Conservation (phyloP, 2,329 filamentous ascomycete species). For the Falciphora oryzae region DNA sequence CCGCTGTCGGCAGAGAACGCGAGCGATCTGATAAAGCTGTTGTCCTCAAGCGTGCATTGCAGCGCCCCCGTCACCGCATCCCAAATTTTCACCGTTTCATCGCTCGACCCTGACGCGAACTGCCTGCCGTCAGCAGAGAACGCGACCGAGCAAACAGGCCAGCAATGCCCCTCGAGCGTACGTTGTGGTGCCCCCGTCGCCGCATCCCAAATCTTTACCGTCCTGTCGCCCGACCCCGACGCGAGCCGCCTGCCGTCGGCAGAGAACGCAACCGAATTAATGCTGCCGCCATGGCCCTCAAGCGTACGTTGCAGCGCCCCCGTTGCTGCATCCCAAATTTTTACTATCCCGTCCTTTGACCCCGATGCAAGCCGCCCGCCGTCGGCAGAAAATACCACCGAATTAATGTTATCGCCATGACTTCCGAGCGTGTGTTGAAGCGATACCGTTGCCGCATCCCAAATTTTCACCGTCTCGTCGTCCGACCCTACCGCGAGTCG, state of each 20-base stretch:
- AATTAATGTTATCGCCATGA: too few relatives aligned
- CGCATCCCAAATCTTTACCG: slow-evolving; percentile 12
- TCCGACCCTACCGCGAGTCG: too few relatives aligned
- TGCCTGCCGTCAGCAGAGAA: too few relatives aligned
- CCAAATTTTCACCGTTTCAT: slow-evolving; percentile 8
- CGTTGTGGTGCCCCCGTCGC: slow-evolving; percentile 2
- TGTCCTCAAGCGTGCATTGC: too few relatives aligned
- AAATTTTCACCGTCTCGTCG: too few relatives aligned
- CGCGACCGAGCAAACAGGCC: too few relatives aligned
- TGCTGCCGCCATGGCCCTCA: too few relatives aligned
- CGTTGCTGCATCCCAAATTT: slow-evolving; percentile 11
- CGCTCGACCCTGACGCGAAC: not conserved
- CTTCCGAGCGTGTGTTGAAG: too few relatives aligned
- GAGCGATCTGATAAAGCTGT: too few relatives aligned
- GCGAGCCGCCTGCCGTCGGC: slow-evolving; percentile 1
- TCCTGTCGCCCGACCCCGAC: not conserved
- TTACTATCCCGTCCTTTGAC: not conserved
- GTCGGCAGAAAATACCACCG: not conserved
- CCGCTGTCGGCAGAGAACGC: too few relatives aligned
- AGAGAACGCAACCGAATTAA: not conserved
- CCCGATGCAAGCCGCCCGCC: slow-evolving; percentile 3
- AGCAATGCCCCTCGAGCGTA: too few relatives aligned
- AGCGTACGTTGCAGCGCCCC: slow-evolving; percentile 2
- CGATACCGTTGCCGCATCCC: too few relatives aligned
- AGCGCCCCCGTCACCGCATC: slow-evolving; percentile 10